Conservation (phyloP, 2,329 filamentous ascomycete genomes). For the Talaromyces rugulosus region DNA sequence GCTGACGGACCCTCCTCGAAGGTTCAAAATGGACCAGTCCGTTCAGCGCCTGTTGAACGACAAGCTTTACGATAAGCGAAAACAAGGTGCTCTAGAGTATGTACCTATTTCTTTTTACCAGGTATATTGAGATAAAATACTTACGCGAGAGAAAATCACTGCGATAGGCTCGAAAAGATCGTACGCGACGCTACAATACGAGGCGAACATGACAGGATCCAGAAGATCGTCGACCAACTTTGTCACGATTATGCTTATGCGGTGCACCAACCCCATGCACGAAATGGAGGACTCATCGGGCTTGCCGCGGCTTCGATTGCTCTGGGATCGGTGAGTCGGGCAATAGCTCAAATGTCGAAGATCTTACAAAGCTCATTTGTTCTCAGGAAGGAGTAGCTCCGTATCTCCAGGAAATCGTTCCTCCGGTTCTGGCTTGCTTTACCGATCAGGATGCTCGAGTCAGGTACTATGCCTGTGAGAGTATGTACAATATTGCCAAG, state of each 20-base stretch:
- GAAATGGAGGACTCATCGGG: constrained; percentile 94
- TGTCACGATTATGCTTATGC: constrained; percentile 98
- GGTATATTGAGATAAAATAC: constrained; percentile 6
- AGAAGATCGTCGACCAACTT: constrained; percentile 87
- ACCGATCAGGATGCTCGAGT: constrained; percentile 96
- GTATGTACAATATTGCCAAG: constrained; percentile 99
- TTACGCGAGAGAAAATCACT: background rate
- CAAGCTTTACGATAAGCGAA: constrained; percentile 98
- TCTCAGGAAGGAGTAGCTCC: constrained; percentile 74
- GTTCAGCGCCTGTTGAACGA: constrained; percentile 92
- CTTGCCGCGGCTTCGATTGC: constrained; percentile 94
- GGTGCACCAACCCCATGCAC: constrained; percentile 90
- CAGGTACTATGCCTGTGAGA: constrained; percentile 96
- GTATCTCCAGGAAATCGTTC: constrained; percentile 90
- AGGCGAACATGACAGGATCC: constrained; percentile 75
- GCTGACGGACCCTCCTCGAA: constrained; percentile 1
- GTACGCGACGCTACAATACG: constrained; percentile 77
- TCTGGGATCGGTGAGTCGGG: constrained; percentile 72
- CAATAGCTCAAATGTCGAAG: background rate
- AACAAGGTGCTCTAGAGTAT: constrained; percentile 92
- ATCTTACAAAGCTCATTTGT: background rate
- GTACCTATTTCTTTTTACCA: background rate
- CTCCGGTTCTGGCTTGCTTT: constrained; percentile 94
- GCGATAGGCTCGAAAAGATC: constrained; percentile 72
- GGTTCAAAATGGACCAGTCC: constrained; percentile 68